phyloP scores from a whole-genome alignment of 1,284 basidiomycete genomes.

The Ustilago loliicola region DNA sequence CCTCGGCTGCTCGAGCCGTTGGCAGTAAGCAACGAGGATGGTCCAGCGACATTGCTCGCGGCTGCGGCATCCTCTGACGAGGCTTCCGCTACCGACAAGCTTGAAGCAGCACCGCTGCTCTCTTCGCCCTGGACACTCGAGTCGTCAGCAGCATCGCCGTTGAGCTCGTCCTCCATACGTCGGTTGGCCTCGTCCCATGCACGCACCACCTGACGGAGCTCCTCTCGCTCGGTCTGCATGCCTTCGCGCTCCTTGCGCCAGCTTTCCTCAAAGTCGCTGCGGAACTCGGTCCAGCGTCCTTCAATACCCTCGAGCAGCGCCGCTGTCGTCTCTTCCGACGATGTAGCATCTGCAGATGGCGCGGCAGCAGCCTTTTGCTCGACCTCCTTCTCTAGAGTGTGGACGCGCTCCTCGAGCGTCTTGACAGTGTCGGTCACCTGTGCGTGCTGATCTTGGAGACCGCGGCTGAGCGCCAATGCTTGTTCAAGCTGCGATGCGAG shows the following conservation, averaged over 20 bases:
- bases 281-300: constrained; percentile 79
- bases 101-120: constrained; percentile 3
- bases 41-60: constrained; percentile 7
- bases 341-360: background rate
- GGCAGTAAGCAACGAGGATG: constrained; percentile 1
- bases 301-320: constrained; percentile 74
- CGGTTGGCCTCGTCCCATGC: constrained; percentile 81
- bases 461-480: constrained; percentile 80
- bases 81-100: constrained; percentile 6
- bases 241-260: constrained; percentile 78
- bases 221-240: constrained; percentile 84
- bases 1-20: constrained; percentile 16
- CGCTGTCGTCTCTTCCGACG: constrained; percentile 34
- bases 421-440: constrained; percentile 84
- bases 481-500: constrained; percentile 83
- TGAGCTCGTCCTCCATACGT: constrained; percentile 71
- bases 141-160: constrained; percentile 22
- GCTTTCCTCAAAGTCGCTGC: constrained; percentile 67
- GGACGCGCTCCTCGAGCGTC: constrained; percentile 77
- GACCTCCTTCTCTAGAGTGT: constrained; percentile 71
- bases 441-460: constrained; percentile 82
- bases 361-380: constrained; percentile 39
- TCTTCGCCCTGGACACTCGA: constrained; percentile 14
- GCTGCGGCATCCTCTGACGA: constrained; percentile 15
- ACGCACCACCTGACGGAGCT: constrained; percentile 80